phyloP scores from a whole-genome alignment of 371 early-diverging fungal species.

The Homolaphlyctis polyrhiza region DNA sequence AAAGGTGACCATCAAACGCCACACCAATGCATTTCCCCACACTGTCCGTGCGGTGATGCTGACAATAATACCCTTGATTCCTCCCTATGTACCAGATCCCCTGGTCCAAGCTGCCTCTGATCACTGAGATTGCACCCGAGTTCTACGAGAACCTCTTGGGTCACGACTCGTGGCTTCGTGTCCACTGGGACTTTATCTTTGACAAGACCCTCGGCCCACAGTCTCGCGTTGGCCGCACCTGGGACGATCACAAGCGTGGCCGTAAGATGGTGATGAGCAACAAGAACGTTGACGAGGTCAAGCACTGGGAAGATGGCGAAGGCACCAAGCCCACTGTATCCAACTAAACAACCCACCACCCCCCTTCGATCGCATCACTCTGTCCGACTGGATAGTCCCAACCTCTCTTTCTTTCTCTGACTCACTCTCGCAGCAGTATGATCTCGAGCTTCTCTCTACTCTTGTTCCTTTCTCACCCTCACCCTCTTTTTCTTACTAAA shows the following conservation, averaged over 20 bases:
- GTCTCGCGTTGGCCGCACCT: constrained; percentile 70
- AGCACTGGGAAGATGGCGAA: constrained; percentile 1
- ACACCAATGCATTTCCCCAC: not conserved
- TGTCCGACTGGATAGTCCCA: too few relatives aligned
- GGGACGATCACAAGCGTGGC: constrained; percentile 60
- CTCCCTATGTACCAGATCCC: constrained; percentile 54
- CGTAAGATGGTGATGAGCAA: constrained; percentile 21
- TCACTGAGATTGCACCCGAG: constrained; percentile 79
- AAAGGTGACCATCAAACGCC: constrained; percentile 15
- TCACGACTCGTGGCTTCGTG: constrained; percentile 86
- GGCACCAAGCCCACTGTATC: too few relatives aligned
- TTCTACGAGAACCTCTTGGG: constrained; percentile 82
- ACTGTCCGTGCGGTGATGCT: too few relatives aligned
- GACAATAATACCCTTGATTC: not conserved
- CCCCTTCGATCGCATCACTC: too few relatives aligned
- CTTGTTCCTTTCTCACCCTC: too few relatives aligned
- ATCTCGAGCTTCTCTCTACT: too few relatives aligned
- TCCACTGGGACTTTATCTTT: constrained; percentile 77
- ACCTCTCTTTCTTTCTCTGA: too few relatives aligned
- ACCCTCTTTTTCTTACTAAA: too few relatives aligned
- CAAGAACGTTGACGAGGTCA: not conserved
- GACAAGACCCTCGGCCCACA: constrained; percentile 71
- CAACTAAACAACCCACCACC: too few relatives aligned
- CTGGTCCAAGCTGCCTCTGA: constrained; percentile 81
- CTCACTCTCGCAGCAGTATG: too few relatives aligned